Evolutionary conservation across 169 alveolate species (phyloP).

Genomic region (Fabrea salina): DNA sequence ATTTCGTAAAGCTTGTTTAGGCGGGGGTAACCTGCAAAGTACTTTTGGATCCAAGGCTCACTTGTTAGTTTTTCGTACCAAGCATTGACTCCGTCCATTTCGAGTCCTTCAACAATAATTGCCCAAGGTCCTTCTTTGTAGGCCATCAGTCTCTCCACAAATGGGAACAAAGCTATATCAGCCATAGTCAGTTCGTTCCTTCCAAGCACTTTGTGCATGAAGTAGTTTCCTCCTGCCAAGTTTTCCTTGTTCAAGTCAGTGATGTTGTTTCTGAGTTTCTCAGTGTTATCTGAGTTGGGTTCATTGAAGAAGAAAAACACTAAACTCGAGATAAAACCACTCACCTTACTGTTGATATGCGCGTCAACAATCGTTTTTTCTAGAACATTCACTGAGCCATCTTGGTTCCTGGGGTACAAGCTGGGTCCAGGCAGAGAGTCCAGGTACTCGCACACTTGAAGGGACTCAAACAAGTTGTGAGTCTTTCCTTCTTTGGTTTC

Average conservation of each 20-base stretch:
- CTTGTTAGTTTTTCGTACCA: slow-evolving; percentile 6
- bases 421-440: slow-evolving; percentile 25
- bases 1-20: neutral
- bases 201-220: neutral
- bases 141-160: slow-evolving; percentile 23
- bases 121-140: neutral
- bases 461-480: neutral
- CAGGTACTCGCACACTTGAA: neutral
- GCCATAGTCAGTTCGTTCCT: slow-evolving; percentile 26
- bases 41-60: neutral
- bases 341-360: neutral
- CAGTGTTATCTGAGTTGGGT: neutral
- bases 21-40: neutral
- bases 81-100: neutral
- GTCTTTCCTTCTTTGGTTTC: neutral
- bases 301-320: neutral
- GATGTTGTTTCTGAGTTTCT: neutral
- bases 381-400: slow-evolving; percentile 4
- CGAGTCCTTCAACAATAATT: neutral
- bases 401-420: slow-evolving; percentile 20
- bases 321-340: neutral
- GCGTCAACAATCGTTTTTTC: neutral
- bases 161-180: slow-evolving; percentile 6
- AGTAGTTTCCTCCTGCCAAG: slow-evolving; percentile 11
- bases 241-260: neutral